Evolutionary conservation across 163 green algal genomes (phyloP).

Genomic region (Botryococcus braunii): DNA sequence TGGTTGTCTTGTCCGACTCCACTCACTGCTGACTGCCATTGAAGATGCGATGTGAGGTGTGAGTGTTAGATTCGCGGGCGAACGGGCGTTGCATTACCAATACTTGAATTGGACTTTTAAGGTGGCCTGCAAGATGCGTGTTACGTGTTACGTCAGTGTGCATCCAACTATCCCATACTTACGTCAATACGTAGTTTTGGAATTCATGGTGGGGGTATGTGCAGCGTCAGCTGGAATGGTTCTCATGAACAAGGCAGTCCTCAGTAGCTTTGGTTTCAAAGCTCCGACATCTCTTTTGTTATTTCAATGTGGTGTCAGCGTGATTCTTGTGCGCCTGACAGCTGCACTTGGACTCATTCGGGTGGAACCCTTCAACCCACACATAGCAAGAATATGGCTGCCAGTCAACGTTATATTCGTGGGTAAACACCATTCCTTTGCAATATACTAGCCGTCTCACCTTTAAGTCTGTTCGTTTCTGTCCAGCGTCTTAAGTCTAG

Average conservation of each 20-base stretch:
- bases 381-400: constrained; percentile 63
- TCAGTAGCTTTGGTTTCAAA: constrained; percentile 65
- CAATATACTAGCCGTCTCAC: too few relatives aligned
- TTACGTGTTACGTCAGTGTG: neutral
- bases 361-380: constrained; percentile 25
- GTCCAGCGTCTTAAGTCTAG: too few relatives aligned
- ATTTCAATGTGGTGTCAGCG: constrained; percentile 65
- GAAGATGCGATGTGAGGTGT: too few relatives aligned
- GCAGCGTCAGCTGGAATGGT: constrained; percentile 41
- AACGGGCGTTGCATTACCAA: too few relatives aligned
- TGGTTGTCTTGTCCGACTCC: too few relatives aligned
- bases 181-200: neutral
- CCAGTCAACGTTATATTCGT: constrained; percentile 91
- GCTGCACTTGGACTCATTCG: constrained; percentile 20
- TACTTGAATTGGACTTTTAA: too few relatives aligned
- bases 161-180: neutral
- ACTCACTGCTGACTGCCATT: too few relatives aligned
- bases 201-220: neutral
- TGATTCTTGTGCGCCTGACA: constrained; percentile 32
- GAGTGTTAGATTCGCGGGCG: too few relatives aligned
- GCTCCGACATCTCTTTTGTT: constrained; percentile 63
- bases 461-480: too few relatives aligned
- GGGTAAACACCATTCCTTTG: too few relatives aligned
- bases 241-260: constrained; percentile 78
- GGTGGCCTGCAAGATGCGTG: neutral